Evolutionary conservation across 768 basidiomycete genomes (phyloP), one percentile per base, ranked within the genome.

Genomic region (Leccinum sublutescens): DNA sequence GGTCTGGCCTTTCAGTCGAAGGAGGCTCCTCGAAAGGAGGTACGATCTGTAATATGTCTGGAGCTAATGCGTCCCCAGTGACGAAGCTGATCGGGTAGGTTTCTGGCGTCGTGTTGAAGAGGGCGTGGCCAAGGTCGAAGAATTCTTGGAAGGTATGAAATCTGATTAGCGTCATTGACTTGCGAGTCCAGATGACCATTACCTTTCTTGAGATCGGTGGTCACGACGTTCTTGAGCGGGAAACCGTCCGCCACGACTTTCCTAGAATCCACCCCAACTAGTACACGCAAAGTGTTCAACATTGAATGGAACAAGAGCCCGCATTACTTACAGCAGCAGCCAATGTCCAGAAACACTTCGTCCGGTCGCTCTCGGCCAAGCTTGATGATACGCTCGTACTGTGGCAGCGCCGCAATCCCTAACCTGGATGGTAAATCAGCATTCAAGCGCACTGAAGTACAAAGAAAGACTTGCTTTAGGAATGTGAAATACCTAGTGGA

Each of bases 121-220:
- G 75, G 31, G 80, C 77, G 57, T 88, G 85, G 1, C 86, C 85
- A 7, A 81, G 69, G 2, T 81, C 74, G 80, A 82, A 83, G 60
- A 83, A 88, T 2, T 71, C 86, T 87, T 49, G 19, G 47, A 38
- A 21, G 23, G 27, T 5, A 29, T 38, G 5, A 54, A 15, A 4
- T 1, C 43, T 4, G 12, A 25, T 17, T 11, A 19, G 31, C 6
- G 34, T 10, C 7, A 4, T 40, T 34, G 23, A 11, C 29, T 27
- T 17, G 15, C 5, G 21, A 55, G 45, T 3, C 14, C 23, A 5
- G 3, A 47, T 33, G 10, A 43, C 31, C 5, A 12, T 55, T 50
- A 76, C 81, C 77, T 52, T 72, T 54, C 17, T 63, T 60, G n/a
- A 82, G 58, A 61, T 82, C 81, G 4, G 74, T 71, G 5, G 71